Base-by-base conservation (phyloP, 2,329 filamentous ascomycete species). In the Chalaropsis thielavioides region DNA sequence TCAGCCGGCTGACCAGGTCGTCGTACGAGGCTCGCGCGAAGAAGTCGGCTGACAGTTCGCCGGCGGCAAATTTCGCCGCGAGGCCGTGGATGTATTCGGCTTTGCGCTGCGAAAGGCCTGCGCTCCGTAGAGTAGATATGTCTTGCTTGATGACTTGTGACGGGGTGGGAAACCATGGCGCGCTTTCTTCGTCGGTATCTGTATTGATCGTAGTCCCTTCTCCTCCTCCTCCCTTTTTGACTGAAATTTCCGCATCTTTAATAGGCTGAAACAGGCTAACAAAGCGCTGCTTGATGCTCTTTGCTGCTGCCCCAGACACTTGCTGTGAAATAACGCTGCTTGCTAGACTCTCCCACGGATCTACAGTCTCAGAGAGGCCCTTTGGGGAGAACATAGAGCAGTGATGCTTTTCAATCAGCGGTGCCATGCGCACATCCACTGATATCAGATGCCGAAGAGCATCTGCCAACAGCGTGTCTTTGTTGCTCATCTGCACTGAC, bases 291-390 rank as follows among this genome's bases (percentile, higher is more conserved):
- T 92, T 92, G 76, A 99, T 97, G 5, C 89, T 89, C 69, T 84
- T 87, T 13, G 94, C 94, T 0, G 94, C 94, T 5, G 91, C 90
- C 19, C 92, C 91, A 0, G 91, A 96, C 22, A 99, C 92, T 77
- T 99, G 94, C 76, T 97, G 94, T 63, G 90, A 91, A 70, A 97
- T 95, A 72, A 99, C 96, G 62, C 91, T 88, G 74, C 87, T 92
- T 46, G 84, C 82, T 41, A 99, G 80, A 66, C 84, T 86, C 70
- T 88, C 86, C 72, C 96, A 99, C 0, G 94, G 94, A 74, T 97
- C 90, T 67, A 96, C 83, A 68, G 84, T 80, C 74, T 96, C 90
- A 35, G 86, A 83, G n/a, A 97, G 77, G 0, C 91, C 90, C 68
- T 88, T 86, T 0, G 90, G 82, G 1, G 86, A 88, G 75, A 97